Evolutionary conservation across 306 rosid species (phyloP).

Genomic region (Acmispon strigosus): DNA sequence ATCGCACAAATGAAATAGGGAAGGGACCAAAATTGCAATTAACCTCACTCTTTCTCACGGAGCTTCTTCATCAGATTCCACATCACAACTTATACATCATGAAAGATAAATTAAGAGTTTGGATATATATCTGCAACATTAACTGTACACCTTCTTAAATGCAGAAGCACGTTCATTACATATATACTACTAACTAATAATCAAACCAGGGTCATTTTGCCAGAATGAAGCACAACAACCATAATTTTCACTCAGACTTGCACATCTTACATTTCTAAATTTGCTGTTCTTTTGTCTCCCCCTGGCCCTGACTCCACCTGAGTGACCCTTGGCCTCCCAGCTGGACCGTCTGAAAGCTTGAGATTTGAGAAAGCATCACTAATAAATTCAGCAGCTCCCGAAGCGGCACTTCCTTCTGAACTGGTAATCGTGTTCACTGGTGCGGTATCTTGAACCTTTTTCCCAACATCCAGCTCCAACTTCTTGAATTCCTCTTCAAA

Average conservation of each 20-base stretch:
- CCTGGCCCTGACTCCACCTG: neutral
- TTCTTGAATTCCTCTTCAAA: conserved; percentile 72
- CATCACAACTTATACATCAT: no score
- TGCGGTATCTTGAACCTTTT: conserved; percentile 18
- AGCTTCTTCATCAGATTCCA: no score
- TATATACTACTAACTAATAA: neutral
- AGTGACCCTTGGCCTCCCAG: conserved; percentile 14
- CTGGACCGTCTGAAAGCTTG: conserved; percentile 38
- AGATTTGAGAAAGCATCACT: conserved; percentile 53
- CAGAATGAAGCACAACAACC: neutral
- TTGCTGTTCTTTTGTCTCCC: conserved; percentile 11
- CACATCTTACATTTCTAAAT: conserved; percentile 35
- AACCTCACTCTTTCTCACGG: no score
- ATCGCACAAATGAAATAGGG: no score
- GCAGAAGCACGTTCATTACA: neutral
- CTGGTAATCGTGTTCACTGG: conserved; percentile 3
- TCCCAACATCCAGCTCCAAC: conserved; percentile 52
- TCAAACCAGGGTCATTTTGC: neutral
- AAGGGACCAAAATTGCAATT: no score
- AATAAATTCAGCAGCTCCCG: conserved; percentile 36
- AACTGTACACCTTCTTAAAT: conserved; percentile 7
- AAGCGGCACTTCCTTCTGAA: conserved; percentile 21
- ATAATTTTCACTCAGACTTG: conserved; percentile 10
- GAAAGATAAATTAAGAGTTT: no score
- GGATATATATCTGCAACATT: neutral